Conservation (phyloP, 768 basidiomycete species). For the Mycena capillaripes region DNA sequence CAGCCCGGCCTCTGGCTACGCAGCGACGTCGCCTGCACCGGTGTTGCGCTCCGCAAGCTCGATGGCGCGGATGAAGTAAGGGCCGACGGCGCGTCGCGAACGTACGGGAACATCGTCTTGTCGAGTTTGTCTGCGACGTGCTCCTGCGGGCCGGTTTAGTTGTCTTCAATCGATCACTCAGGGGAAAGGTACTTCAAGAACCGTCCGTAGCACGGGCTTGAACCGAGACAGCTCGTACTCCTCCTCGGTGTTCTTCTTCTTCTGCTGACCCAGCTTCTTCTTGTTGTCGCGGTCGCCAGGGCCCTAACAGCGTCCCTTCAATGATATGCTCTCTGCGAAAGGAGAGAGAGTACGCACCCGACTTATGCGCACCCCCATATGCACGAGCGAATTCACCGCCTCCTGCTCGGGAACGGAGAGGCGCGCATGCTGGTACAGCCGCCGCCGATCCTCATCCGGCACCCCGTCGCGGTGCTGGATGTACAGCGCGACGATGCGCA, state of each 20-base stretch:
- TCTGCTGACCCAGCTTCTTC: constrained; percentile 78
- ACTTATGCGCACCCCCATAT: constrained; percentile 86
- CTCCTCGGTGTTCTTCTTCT: constrained; percentile 82
- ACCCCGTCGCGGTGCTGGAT: constrained; percentile 96
- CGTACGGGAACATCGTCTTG: constrained; percentile 86
- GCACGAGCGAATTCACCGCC: constrained; percentile 87
- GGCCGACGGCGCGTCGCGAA: constrained; percentile 80
- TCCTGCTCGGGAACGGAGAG: constrained; percentile 92
- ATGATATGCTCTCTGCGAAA: not conserved
- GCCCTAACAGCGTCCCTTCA: constrained; percentile 57
- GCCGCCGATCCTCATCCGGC: constrained; percentile 96
- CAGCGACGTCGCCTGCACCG: constrained; percentile 78
- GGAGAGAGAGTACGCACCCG: constrained; percentile 66
- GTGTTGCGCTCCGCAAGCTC: constrained; percentile 61
- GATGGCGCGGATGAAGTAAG: constrained; percentile 54
- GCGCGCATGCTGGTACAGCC: constrained; percentile 95
- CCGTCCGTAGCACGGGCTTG: constrained; percentile 83
- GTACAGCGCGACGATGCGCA: constrained; percentile 95
- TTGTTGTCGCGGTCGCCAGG: constrained; percentile 83
- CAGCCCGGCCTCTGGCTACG: constrained; percentile 92
- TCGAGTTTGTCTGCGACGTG: constrained; percentile 86
- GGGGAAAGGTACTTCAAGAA: constrained; percentile 78
- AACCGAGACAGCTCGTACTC: constrained; percentile 97
- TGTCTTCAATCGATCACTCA: not conserved
- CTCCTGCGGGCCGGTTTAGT: constrained; percentile 66